Percentiles rank a stretch among this genome's conserved stretches.
Evolutionary conservation across 441 rosid genomes (phyloP).

Genomic region (Dalechampia spathulata): DNA sequence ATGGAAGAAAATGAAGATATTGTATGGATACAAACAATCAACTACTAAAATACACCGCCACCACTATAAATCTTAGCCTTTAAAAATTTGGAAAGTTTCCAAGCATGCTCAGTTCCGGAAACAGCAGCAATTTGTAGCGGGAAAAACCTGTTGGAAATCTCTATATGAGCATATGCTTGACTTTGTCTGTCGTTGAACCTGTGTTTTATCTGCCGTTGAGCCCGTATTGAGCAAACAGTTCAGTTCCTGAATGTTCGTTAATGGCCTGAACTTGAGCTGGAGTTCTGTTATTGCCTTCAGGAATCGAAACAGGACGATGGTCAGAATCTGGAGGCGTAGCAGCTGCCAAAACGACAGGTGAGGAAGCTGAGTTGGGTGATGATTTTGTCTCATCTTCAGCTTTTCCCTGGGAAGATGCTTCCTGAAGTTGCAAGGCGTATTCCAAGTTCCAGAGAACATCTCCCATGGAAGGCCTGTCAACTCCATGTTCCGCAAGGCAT

Average conservation of each 20-base stretch:
- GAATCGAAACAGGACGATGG: constrained; percentile 20
- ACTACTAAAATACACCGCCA: no score
- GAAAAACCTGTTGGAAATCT: no score
- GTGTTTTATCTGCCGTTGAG: constrained; percentile 55
- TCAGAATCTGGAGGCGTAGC: constrained; percentile 22
- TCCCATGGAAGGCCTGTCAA: constrained; percentile 92
- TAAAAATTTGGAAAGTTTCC: no score
- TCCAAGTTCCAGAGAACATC: constrained; percentile 95
- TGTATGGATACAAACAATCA: no score
- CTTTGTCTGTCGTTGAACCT: no score
- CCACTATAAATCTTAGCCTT: no score
- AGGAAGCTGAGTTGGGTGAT: constrained; percentile 11
- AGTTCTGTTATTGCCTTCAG: constrained; percentile 32
- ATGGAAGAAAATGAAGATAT: no score
- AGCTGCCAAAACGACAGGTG: no score
- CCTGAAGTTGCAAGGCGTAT: constrained; percentile 88
- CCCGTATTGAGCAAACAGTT: constrained; percentile 47
- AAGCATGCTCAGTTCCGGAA: no score
- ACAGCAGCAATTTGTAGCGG: no score
- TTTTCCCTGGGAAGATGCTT: constrained; percentile 49
- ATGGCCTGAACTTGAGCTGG: constrained; percentile 34
- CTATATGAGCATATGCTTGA: no score
- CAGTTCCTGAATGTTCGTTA: constrained; percentile 58
- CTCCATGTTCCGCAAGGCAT: constrained; percentile 79
- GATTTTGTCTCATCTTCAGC: constrained; percentile 46